phyloP scores from a whole-genome alignment of 2,329 filamentous ascomycete species.

The Ramularia collo-cygni region DNA sequence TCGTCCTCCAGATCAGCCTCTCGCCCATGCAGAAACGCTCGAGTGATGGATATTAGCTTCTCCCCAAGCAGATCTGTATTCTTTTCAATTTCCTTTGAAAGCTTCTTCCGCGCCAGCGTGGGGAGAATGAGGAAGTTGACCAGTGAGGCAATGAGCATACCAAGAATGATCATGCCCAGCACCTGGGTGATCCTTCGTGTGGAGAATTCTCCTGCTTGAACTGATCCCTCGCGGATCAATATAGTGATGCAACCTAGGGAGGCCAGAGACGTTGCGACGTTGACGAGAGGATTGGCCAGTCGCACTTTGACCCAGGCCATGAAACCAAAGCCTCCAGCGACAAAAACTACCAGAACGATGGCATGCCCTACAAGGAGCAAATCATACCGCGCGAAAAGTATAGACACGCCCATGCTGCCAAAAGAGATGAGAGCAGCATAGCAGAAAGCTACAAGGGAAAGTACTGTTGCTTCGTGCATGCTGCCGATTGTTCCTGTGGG shows the following conservation, averaged over 20 bases:
- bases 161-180: conserved; percentile 76
- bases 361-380: conserved; percentile 66
- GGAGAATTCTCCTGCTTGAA: conserved; percentile 75
- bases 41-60: conserved; percentile 73
- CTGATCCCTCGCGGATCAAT: conserved; percentile 82
- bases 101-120: conserved; percentile 64
- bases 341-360: conserved; percentile 73
- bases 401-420: conserved; percentile 81
- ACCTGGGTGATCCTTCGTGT: conserved; percentile 75
- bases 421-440: conserved; percentile 73
- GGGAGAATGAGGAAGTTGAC: conserved; percentile 75
- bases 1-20: conserved; percentile 67
- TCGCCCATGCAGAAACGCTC: conserved; percentile 74
- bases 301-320: conserved; percentile 48
- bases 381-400: conserved; percentile 64
- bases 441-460: conserved; percentile 68
- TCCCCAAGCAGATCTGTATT: conserved; percentile 70
- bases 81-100: conserved; percentile 67
- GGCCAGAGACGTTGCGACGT: conserved; percentile 67
- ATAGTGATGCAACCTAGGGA: conserved; percentile 85
- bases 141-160: conserved; percentile 61
- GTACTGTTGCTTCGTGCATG: conserved; percentile 77
- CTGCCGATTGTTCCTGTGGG: conserved; percentile 59
- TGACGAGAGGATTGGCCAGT: conserved; percentile 34
- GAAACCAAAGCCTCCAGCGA: conserved; percentile 78